Base-by-base conservation (phyloP, 306 rosid species). In the Mimosa pudica region DNA sequence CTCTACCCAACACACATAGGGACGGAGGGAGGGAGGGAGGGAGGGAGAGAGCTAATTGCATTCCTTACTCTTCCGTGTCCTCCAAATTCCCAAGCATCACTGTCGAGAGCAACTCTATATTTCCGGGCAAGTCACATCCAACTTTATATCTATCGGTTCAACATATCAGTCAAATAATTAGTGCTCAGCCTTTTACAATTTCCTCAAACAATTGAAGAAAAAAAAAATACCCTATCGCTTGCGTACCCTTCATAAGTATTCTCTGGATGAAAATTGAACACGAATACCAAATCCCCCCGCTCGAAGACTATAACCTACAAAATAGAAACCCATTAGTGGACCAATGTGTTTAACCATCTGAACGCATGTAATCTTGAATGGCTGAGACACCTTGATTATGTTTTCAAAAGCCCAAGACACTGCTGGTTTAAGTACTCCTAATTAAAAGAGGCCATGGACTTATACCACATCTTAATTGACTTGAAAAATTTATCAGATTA, bases 121-220 rank as follows among this genome's bases (percentile, higher is more conserved):
- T 91, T 94, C 81, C 98, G 78, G 98, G 97, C 82, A 91, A 91
- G 88, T 94, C 98, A 17, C 98, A 94, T 73, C 97, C 98, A 80
- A 94, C 90, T 90, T 94, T 94, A 80, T 94, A 94, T 83, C 98
- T 94, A 86, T 32, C 78, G 78, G 76, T 63, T 77, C 78, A 81
- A 81, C 44, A 70, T 78, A 73, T 66, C 81, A 84, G 76, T 74
- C 65, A 62, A 77, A 77, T 68, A 63, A 86, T 70, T 66, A 73
- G 60, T 45, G 70, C 77, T 38, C 58, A 80, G 45, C 44, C 52
- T 57, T 44, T 73, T 65, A 20, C 51, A 58, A 32, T 73, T 41
- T 58, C 80, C 67, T 51, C 73, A 44, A 24, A 45, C 54, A 33
- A 24, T 63, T 42, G 80, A 79, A 46, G n/a, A 24, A 24, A 24